Evolutionary conservation across 2,329 filamentous ascomycete species (phyloP).

Genomic region (Hirsutella minnesotensis): DNA sequence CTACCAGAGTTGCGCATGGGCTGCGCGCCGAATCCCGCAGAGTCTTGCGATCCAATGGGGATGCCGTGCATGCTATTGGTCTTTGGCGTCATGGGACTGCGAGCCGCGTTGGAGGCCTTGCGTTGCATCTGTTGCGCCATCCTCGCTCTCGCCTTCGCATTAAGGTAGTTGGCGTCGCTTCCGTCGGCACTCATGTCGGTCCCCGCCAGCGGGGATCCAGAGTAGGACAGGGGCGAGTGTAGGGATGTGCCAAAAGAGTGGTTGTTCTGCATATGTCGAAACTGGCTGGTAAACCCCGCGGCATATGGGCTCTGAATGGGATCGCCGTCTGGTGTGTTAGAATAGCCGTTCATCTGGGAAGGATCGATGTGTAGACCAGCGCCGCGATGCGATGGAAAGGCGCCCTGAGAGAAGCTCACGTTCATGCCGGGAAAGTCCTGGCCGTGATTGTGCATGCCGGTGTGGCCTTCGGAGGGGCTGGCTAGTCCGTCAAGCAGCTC

Average conservation of each 20-base stretch:
- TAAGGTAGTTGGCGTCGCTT: constrained; percentile 45
- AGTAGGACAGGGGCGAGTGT: constrained; percentile 28
- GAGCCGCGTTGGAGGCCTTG: constrained; percentile 56
- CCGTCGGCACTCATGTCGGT: constrained; percentile 37
- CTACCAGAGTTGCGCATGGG: constrained; percentile 60
- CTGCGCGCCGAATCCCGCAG: constrained; percentile 61
- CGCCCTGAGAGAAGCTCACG: constrained; percentile 44
- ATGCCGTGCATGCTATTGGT: constrained; percentile 65
- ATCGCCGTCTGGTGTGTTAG: constrained; percentile 81
- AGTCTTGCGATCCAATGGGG: constrained; percentile 55
- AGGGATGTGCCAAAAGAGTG: constrained; percentile 42
- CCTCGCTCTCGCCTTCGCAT: constrained; percentile 47
- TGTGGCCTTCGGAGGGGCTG: constrained; percentile 39
- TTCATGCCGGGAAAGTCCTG: constrained; percentile 46
- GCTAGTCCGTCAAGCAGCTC: constrained; percentile 69
- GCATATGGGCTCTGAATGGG: constrained; percentile 87
- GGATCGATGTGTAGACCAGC: constrained; percentile 50
- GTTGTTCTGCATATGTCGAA: constrained; percentile 54
- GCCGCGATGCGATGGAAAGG: constrained; percentile 44
- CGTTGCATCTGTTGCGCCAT: constrained; percentile 54
- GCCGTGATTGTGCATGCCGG: constrained; percentile 38
- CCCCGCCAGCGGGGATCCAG: constrained; percentile 26
- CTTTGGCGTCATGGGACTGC: constrained; percentile 78
- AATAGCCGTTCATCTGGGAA: constrained; percentile 67
- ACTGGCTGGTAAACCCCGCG: constrained; percentile 69